Base-by-base conservation (phyloP, 2,329 filamentous ascomycete genomes). In the Diaporthe australafricana region DNA sequence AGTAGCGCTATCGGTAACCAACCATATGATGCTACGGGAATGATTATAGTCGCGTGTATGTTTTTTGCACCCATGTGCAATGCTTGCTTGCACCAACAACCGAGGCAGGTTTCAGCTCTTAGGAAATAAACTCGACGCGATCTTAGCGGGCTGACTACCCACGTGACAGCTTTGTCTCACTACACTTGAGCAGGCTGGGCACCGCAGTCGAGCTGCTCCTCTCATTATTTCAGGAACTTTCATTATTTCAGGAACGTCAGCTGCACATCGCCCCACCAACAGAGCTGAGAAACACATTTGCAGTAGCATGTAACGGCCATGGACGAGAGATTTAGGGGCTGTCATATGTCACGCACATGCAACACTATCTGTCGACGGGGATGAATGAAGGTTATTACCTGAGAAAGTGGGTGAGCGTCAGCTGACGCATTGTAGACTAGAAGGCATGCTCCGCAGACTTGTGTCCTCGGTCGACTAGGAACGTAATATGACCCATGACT, bases 341-440 rank as follows among this genome's bases (percentile, higher is more conserved):
- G 22, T 62, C 56, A 62, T 8, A 62, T 62, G 56, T 62, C 56
- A 62, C 17, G 11, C 56, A 45, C 56, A 30, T 62, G 38, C 56
- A 45, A 45, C 38, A 20, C 25, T 22, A 45, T 45, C 22, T 45
- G 56, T 45, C 25, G 17, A 30, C 6, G 17, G 16, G 38, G 22
- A 30, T 12, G n/a, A n/a, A n/a, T n/a, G n/a, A n/a, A n/a, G n/a
- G n/a, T n/a, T n/a, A n/a, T n/a, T n/a, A n/a, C n/a, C n/a, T n/a
- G n/a, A 40, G 8, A 8, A 3, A 40, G 3, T 40, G 14, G 5
- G 14, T 16, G 14, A 16, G 3, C 38, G 11, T 11, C 38, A 40
- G 38, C 38, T 40, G 38, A 40, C 38, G 14, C 38, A 40, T 40
- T 7, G 6, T 40, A 11, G 14, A 40, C 38, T 14, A 40, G 6